Conservation (phyloP, 2,329 filamentous ascomycete genomes). For the Talaromyces marneffei region DNA sequence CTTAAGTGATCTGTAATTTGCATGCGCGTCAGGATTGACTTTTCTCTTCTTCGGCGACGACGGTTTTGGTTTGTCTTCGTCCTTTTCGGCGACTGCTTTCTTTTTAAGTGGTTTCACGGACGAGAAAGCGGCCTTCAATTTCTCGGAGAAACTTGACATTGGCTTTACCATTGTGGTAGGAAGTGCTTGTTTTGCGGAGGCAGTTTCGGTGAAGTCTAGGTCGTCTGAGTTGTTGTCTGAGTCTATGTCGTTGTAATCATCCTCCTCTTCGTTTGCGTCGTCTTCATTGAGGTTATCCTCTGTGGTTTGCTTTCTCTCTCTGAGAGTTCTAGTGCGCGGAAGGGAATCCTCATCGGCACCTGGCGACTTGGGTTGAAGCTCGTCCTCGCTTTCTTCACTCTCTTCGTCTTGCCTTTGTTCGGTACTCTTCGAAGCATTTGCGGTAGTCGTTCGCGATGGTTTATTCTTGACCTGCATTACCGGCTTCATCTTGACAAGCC, state of each 20-base stretch:
- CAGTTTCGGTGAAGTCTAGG: conserved; percentile 6
- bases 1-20: conserved; percentile 45
- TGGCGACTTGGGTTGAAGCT: conserved; percentile 8
- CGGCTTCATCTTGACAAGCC: conserved; percentile 40
- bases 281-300: background rate
- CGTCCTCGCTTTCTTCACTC: conserved; percentile 20
- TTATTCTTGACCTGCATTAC: conserved; percentile 27
- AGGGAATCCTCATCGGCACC: background rate
- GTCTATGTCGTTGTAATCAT: conserved; percentile 16
- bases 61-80: conserved; percentile 19
- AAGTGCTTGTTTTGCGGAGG: background rate
- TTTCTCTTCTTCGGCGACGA: conserved; percentile 29
- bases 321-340: background rate
- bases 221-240: conserved; percentile 14
- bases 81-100: conserved; percentile 1
- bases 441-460: conserved; percentile 15
- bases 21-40: conserved; percentile 43
- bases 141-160: conserved; percentile 31
- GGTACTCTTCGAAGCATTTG: background rate
- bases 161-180: conserved; percentile 10
- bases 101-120: conserved; percentile 16
- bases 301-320: background rate
- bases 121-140: conserved; percentile 33
- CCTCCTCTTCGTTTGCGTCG: background rate
- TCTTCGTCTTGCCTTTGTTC: conserved; percentile 22